Evolutionary conservation across 768 basidiomycete species (phyloP), one percentile per base, ranked within the genome.

Genomic region (Tephrocybe sp.): DNA sequence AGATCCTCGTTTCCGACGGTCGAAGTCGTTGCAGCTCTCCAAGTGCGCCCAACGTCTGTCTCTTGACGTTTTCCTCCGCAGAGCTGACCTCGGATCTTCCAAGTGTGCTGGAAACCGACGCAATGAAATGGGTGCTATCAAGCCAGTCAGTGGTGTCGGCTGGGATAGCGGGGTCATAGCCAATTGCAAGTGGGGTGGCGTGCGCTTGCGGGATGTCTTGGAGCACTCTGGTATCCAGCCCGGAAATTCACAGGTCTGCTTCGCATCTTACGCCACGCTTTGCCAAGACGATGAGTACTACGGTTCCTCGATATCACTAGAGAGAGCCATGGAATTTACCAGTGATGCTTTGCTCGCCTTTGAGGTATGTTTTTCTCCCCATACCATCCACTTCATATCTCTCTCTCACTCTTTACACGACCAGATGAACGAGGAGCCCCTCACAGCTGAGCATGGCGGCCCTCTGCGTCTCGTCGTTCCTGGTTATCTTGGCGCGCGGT

Each of bases 91-190:
- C 31, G 31, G 45, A 37, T 53, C 41, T 52, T 27, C 50, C 19
- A 33, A 77, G 82, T 86, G 83, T 53, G 83, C 83, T 6, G 83
- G 83, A n/a, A 84, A 84, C 54, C 72, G 83, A 51, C 72, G 83
- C 10, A 79, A 75, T 44, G 81, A 82, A 65, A 85, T 85, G 83
- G 78, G 76, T 7, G 65, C 69, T 6, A 73, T 77, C 33, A 82
- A 79, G 48, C 68, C 72, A 0, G 83, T 84, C 0, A 66, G 78
- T 30, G 84, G 84, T 7, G 75, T 86, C 19, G 73, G 72, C 3
- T 87, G 84, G 84, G 71, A 71, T 18, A 81, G 83, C 49, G 86
- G 83, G 16, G 83, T 83, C n/a, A 78, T 85, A 40, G 79, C 80
- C 48, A 88, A 88, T 61, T 79, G 78, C 56, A 71, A 67, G 49